These are phyloP conservation scores for Lactifluus echinatus DNA, from an alignment of 768 basidiomycete species.

Conservation along the genomic window DNA sequence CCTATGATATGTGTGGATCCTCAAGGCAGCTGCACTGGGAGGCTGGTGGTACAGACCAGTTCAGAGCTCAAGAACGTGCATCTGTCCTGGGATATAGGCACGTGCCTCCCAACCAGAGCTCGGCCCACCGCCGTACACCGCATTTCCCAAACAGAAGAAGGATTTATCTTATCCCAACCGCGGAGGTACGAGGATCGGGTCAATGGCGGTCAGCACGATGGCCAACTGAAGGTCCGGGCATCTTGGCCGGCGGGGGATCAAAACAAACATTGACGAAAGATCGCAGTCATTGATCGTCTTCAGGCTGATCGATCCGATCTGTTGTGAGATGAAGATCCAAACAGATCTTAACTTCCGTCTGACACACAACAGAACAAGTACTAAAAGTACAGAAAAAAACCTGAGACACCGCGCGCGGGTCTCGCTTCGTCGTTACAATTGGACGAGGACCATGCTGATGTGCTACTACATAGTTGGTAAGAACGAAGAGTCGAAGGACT, in stretches of 20 bases:
- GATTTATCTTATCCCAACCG: slow-evolving; percentile 31
- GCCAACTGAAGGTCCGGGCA: not conserved
- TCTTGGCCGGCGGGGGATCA: not conserved
- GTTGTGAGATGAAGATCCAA: not conserved
- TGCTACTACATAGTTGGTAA: slow-evolving; percentile 8
- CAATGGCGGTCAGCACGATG: too few relatives aligned
- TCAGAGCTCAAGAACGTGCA: too few relatives aligned
- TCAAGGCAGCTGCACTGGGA: too few relatives aligned
- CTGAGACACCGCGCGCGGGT: not conserved
- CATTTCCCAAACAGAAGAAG: slow-evolving; percentile 29
- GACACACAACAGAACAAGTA: not conserved
- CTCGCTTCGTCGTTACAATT: slow-evolving; percentile 4
- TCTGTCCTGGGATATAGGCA: slow-evolving; percentile 59
- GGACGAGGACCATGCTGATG: not conserved
- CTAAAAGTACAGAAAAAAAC: not conserved
- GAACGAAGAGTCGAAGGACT: not conserved
- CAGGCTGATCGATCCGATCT: slow-evolving; percentile 12
- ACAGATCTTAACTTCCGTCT: slow-evolving; percentile 2
- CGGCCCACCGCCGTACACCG: slow-evolving; percentile 58
- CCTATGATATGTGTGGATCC: too few relatives aligned
- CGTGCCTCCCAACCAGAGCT: slow-evolving; percentile 67
- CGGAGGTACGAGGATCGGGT: slow-evolving; percentile 53
- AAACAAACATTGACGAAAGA: not conserved
- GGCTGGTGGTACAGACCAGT: too few relatives aligned
- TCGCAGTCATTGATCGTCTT: not conserved